Conservation (phyloP, 164 flowering plant species). For the Taxillus chinensis region DNA sequence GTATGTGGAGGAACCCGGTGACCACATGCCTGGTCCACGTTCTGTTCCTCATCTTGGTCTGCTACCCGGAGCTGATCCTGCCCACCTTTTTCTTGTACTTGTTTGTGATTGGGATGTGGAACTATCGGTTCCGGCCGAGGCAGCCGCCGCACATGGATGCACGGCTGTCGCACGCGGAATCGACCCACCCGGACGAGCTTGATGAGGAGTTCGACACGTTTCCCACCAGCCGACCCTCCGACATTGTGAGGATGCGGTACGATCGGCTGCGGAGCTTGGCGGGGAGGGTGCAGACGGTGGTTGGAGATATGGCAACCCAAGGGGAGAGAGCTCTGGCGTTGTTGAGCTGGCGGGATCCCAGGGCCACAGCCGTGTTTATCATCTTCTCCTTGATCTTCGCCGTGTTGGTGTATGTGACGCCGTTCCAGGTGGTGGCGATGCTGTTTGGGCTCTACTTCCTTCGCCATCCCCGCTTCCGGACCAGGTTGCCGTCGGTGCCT, state of each 20-base stretch:
- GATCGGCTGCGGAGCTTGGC: constrained; percentile 64
- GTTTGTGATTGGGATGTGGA: constrained; percentile 72
- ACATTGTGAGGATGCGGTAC: constrained; percentile 60
- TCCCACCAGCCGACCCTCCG: constrained; percentile 42
- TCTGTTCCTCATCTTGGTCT: constrained; percentile 57
- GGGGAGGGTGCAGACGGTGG: constrained; percentile 64
- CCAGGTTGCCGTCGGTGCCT: constrained; percentile 70
- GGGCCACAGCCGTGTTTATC: constrained; percentile 67
- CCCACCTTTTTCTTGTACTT: constrained; percentile 77
- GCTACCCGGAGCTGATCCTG: constrained; percentile 73
- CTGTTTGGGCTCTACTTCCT: constrained; percentile 49
- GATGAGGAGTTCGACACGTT: constrained; percentile 82
- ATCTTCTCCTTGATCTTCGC: constrained; percentile 49
- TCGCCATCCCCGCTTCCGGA: constrained; percentile 75
- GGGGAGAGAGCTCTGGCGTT: constrained; percentile 59
- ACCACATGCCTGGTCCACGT: constrained; percentile 64
- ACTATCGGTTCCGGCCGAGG: constrained; percentile 69
- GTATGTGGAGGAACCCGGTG: constrained; percentile 65
- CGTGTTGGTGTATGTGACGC: constrained; percentile 55
- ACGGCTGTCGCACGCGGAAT: constrained; percentile 46
- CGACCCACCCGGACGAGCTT: constrained; percentile 56
- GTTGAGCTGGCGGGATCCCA: constrained; percentile 82
- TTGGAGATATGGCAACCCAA: constrained; percentile 77
- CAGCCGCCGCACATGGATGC: constrained; percentile 72
- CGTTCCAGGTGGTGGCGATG: constrained; percentile 61